Evolutionary conservation across 495 filamentous ascomycete genomes (phyloP).

Genomic region (Hamigera avellanea): DNA sequence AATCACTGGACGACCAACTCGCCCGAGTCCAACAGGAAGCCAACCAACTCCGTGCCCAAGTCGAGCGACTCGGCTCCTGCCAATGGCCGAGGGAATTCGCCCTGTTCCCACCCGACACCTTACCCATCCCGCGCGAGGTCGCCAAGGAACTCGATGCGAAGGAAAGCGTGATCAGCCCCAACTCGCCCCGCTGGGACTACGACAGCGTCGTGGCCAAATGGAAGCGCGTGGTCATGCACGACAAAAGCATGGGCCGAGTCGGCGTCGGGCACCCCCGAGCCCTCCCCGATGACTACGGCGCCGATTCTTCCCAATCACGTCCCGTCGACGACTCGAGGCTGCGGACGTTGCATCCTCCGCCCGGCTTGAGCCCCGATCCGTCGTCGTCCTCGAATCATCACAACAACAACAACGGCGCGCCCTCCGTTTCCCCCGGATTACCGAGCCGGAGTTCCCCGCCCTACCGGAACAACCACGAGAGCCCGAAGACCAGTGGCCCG

Average conservation of each 20-base stretch:
- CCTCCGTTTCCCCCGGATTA: conserved; percentile 14
- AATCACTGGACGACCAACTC: conserved; percentile 47
- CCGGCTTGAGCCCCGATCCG: conserved; percentile 20
- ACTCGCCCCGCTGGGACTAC: conserved; percentile 40
- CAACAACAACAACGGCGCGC: neutral
- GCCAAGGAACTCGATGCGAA: conserved; percentile 28
- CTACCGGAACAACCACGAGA: conserved; percentile 14
- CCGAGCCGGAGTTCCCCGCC: conserved; percentile 20
- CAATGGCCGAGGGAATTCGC: conserved; percentile 65
- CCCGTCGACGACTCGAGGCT: neutral
- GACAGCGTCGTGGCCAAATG: conserved; percentile 46
- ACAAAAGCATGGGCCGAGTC: conserved; percentile 32
- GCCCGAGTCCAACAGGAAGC: conserved; percentile 57
- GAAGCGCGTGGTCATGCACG: conserved; percentile 42
- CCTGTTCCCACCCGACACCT: conserved; percentile 48
- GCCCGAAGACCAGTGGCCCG: conserved; percentile 10
- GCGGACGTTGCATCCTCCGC: conserved; percentile 15
- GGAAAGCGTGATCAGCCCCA: conserved; percentile 23
- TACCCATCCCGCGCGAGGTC: conserved; percentile 43
- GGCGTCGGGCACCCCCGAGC: conserved; percentile 19
- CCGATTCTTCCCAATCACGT: neutral
- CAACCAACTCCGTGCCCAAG: conserved; percentile 55
- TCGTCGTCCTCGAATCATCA: conserved; percentile 5
- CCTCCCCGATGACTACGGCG: conserved; percentile 8
- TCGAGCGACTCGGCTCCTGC: conserved; percentile 54